Base-by-base conservation (phyloP, 495 filamentous ascomycete species). In the Xylaria castorea region DNA sequence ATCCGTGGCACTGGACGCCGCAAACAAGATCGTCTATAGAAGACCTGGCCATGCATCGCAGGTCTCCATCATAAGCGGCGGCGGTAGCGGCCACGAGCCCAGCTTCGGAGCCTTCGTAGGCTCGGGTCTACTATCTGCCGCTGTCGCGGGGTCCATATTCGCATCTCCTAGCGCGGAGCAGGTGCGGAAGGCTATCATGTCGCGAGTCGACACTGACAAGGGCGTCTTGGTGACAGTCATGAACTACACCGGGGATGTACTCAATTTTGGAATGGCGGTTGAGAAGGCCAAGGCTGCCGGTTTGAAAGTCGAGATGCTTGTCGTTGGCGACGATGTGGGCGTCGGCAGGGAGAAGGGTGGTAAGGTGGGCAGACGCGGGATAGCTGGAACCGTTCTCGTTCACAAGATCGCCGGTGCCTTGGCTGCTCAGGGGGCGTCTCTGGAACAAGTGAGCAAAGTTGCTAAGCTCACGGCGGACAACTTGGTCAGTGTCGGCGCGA, bases 311-410 rank as follows among this genome's bases (percentile, higher is more conserved):
- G 94, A 98, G 79, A 97, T 98, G 91, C 91, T 97, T 30, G 91
- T 97, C 12, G 94, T 98, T 42, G 94, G 90, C n/a, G 96, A 99
- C 75, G 96, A 99, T 81, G 96, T 95, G 0, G 94, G 95, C 25
- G 96, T 99, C 40, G 96, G 96, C 1, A 85, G 94, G 71, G 84
- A 83, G 60, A 91, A 91, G 81, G 89, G 91, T 8, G 95, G 96
- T 4, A 98, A 97, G 80, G 96, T 98, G 9, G 96, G 96, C 16
- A 86, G 96, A 68, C 87, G 96, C 77, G 96, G 96, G 53, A 93
- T 99, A 77, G 94, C 93, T 22, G 96, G 96, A 34, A 97, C 94
- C 58, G 92, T 95, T 30, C 80, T 98, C 32, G 92, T 97, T 32
- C 87, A 94, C 74, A 99, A 99, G 87, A 92, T 97, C 77, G 85